Evolutionary conservation across 1,284 basidiomycete genomes (phyloP), one percentile per base, ranked within the genome.

Genomic region (Farysia itapuensis): DNA sequence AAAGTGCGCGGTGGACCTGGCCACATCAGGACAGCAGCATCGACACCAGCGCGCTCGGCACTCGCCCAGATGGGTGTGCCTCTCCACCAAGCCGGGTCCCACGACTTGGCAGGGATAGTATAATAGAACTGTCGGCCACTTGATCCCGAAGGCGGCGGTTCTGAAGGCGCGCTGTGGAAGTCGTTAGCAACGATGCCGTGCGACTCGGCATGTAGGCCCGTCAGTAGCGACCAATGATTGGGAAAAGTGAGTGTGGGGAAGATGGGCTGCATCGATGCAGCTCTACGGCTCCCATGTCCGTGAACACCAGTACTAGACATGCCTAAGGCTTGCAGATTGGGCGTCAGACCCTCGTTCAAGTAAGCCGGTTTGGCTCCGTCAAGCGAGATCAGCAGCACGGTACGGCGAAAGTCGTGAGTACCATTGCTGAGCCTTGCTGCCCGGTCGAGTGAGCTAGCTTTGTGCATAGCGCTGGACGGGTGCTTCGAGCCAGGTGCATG

Each of bases 141-240:
- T 19, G 28, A 28, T 9, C 22, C 20, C 4, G 20, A 31, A 22
- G 39, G 16, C 9, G 31, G 31, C 18, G 31, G 31, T 11, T 33
- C 31, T 9, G 11, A 18, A 7, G 35, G 33, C 8, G 31, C 16
- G 19, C 38, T 23, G 15, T 45, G 91, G 72, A 95, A 95, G 67
- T 89, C 88, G 72, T 95, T 95, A 12, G 85, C 91, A 11, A 95
- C 83, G 40, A 95, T 92, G 5, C 91, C 92, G 71, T 91, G 84
- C 1, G 64, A 57, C 3, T 52, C 53, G 16, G 69, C 67, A 35
- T 64, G 45, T 4, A 74, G 49, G 5, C 71, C 71, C 83, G 89
- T 54, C 48, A 77, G 43, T n/a, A 77, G 42, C 0, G 66, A 45
- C 68, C 70, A 77, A 51, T 77, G 74, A 39, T 78, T 78, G 0